Base-by-base conservation (phyloP, 371 early-diverging fungal genomes). In the Batrachochytrium dendrobatidis region DNA sequence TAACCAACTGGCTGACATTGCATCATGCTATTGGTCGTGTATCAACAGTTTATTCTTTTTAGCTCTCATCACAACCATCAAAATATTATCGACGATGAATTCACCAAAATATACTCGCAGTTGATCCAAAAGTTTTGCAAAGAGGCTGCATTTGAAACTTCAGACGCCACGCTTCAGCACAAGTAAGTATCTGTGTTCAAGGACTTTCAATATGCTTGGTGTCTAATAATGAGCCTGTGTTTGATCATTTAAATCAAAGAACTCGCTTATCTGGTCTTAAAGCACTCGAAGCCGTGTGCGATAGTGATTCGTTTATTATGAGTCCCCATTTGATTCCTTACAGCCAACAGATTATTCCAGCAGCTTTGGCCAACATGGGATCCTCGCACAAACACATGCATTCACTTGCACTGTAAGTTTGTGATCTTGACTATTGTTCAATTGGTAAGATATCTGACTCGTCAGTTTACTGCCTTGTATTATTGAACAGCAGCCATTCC, bases 31-130 rank as follows among this genome's bases (percentile, higher is more conserved):
- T 39, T 39, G 39, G 15, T 39, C 39, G 39, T 57, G 68, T 44
- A 59, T 67, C 6, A 58, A 59, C 67, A 88, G 85, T 88, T 89
- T 65, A 76, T 85, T 1, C 60, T 73, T 22, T 89, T 88, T 63
- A 84, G 83, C 59, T 55, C 61, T n/a, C 76, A 83, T 55, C 78
- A 85, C 59, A 82, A 83, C 59, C 88, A 89, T 29, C 69, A 70
- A 6, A 65, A 84, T 1, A 80, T 81, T 26, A 78, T 87, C 5
- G 89, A 89, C 66, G 58, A 71, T 12, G 88, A 87, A 53, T 82
- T 90, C 53, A 75, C 80, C 1, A 62, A 53, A 2, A 67, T 81
- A 30, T 89, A 86, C 67, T 76, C 79, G 26, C 57, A 70, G n/a
- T 71, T 85, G 44, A 64, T 88, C 24, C 52, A 66, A 8, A 74